phyloP scores from a whole-genome alignment of 225 moss, liverwort and hornwort genomes.

The Pseudisothecium myosuroides region DNA sequence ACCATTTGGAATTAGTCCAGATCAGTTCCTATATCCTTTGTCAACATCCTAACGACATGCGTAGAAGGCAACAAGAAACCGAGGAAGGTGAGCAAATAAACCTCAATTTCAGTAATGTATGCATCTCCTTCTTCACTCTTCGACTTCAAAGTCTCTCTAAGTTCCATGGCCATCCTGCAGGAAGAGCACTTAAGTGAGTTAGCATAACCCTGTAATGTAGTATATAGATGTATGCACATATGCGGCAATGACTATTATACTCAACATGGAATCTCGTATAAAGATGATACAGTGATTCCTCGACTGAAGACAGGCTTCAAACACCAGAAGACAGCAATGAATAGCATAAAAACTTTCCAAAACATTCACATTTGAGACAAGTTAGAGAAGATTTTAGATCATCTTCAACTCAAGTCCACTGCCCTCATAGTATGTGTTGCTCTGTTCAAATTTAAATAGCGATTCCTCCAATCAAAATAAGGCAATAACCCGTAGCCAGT shows the following conservation, averaged over 20 bases:
- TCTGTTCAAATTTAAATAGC: background rate
- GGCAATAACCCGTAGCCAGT: background rate
- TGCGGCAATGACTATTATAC: background rate
- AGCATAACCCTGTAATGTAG: background rate
- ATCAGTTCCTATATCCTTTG: background rate
- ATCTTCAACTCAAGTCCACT: background rate
- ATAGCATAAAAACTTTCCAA: background rate
- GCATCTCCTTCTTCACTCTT: constrained; percentile 96
- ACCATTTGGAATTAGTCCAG: background rate
- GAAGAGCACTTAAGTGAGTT: background rate
- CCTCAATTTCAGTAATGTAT: constrained; percentile 96
- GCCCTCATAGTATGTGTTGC: background rate
- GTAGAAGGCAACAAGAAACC: background rate
- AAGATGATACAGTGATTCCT: background rate
- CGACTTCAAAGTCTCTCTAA: constrained; percentile 68
- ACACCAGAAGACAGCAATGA: background rate
- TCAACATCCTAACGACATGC: background rate
- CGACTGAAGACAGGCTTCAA: background rate
- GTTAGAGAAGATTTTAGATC: background rate
- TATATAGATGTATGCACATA: background rate
- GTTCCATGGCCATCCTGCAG: constrained; percentile 57
- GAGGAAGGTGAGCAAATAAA: background rate
- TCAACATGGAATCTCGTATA: background rate
- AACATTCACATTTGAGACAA: background rate
- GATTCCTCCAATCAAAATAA: background rate